Percentiles rank a stretch among this genome's conserved stretches.
Evolutionary conservation across 352 stramenopile species (phyloP).

Genomic region (Poterioochromonas sp.): DNA sequence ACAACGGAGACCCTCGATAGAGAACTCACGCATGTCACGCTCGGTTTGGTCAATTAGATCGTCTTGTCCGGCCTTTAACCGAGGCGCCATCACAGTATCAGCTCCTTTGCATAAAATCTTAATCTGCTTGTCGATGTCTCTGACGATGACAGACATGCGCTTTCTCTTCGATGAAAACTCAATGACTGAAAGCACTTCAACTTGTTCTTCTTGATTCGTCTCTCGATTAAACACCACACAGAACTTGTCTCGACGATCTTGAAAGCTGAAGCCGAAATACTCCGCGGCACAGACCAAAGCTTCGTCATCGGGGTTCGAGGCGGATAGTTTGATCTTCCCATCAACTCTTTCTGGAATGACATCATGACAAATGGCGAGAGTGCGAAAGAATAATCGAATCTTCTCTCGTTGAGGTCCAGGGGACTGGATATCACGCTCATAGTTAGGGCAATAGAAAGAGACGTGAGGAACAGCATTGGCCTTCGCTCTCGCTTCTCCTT

Average conservation of each 20-base stretch:
- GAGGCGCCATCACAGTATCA: constrained; percentile 41
- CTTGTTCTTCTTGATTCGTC: constrained; percentile 18
- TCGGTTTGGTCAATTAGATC: neutral
- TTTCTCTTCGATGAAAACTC: constrained; percentile 97
- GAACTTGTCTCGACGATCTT: neutral
- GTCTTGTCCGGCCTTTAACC: constrained; percentile 19
- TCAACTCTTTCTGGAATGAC: constrained; percentile 91
- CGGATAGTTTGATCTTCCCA: constrained; percentile 36
- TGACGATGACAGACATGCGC: constrained; percentile 92
- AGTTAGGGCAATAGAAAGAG: constrained; percentile 41
- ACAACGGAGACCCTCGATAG: constrained; percentile 23
- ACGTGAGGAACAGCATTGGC: constrained; percentile 39
- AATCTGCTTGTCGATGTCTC: constrained; percentile 35
- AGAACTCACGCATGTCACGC: neutral
- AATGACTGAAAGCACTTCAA: constrained; percentile 83
- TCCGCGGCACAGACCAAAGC: constrained; percentile 45
- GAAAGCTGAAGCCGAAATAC: constrained; percentile 43
- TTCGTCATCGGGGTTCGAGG: constrained; percentile 44
- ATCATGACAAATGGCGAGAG: constrained; percentile 76
- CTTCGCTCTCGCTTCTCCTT: constrained; percentile 14
- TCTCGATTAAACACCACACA: constrained; percentile 35
- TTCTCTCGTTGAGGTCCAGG: constrained; percentile 16
- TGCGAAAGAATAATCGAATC: constrained; percentile 52
- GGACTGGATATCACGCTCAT: constrained; percentile 37
- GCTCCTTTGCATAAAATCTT: constrained; percentile 44